Percentiles rank a stretch among this genome's conserved stretches.
Conservation (phyloP, 176 grass and related monocot genomes). For the Phoenix roebelenii region DNA sequence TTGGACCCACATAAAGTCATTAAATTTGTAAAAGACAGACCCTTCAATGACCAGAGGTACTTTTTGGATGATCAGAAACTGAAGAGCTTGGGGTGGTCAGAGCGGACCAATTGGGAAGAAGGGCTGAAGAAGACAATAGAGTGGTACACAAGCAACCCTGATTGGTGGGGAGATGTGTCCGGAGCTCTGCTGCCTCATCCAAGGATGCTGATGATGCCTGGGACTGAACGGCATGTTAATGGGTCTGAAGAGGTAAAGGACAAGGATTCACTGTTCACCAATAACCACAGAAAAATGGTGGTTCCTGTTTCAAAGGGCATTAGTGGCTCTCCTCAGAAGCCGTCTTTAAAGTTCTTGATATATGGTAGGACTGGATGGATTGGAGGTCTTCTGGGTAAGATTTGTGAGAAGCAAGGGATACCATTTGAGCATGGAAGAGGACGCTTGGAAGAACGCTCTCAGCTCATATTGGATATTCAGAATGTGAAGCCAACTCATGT, state of each 20-base stretch:
- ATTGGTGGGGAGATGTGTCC: slow-evolving; percentile 19
- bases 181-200: slow-evolving; percentile 17
- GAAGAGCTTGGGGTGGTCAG: slow-evolving; percentile 16
- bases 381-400: slow-evolving; percentile 13
- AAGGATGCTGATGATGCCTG: slow-evolving; percentile 17
- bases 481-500: slow-evolving; percentile 22
- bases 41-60: slow-evolving; percentile 20
- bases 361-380: slow-evolving; percentile 22
- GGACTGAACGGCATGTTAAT: background rate
- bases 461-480: slow-evolving; percentile 10
- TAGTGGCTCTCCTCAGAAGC: background rate
- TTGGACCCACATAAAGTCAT: slow-evolving; percentile 6
- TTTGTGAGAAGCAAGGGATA: slow-evolving; percentile 19
- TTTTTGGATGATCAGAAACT: slow-evolving; percentile 19
- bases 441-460: slow-evolving; percentile 12
- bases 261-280: background rate
- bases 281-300: slow-evolving; percentile 2
- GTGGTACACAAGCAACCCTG: slow-evolving; percentile 18
- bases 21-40: slow-evolving; percentile 12
- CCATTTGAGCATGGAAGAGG: slow-evolving; percentile 15
- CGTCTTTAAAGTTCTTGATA: slow-evolving; percentile 15
- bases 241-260: slow-evolving; percentile 7
- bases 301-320: background rate
- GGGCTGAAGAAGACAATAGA: slow-evolving; percentile 20
- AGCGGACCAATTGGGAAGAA: slow-evolving; percentile 12